Percentiles rank a stretch among this genome's conserved stretches.
Conservation (phyloP, 441 rosid genomes). For the Arabidopsis lyrata region DNA sequence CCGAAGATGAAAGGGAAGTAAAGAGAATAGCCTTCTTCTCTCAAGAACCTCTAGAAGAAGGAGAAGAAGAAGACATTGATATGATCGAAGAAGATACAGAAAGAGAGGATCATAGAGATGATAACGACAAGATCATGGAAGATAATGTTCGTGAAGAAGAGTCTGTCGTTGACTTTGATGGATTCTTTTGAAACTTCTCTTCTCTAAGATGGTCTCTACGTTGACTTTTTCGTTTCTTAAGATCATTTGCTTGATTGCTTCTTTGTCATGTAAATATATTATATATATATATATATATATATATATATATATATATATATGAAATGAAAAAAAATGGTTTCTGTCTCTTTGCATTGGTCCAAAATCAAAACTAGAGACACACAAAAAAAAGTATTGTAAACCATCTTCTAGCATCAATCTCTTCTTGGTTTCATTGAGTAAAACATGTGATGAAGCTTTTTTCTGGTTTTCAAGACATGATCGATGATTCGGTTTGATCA, state of each 20-base stretch:
- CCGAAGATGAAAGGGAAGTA: conserved; percentile 35
- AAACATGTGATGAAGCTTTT: not conserved
- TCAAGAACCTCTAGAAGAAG: conserved; percentile 31
- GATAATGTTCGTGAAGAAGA: conserved; percentile 20
- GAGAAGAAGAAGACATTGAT: conserved; percentile 33
- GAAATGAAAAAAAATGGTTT: not conserved
- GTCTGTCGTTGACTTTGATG: conserved; percentile 40
- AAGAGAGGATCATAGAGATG: conserved; percentile 25
- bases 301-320: not conserved
- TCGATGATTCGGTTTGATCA: conserved; percentile 35
- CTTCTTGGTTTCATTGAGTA: conserved; percentile 18
- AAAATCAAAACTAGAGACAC: conserved; percentile 37
- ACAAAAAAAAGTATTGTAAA: conserved; percentile 27
- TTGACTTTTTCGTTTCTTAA: conserved; percentile 30
- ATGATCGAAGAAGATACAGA: conserved; percentile 27
- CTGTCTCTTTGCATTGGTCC: conserved; percentile 17
- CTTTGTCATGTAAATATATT: conserved; percentile 15
- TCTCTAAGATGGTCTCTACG: conserved; percentile 8
- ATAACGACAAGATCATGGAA: conserved; percentile 37
- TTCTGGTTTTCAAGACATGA: conserved; percentile 7
- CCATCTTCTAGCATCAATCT: conserved; percentile 22
- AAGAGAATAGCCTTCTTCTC: conserved; percentile 33
- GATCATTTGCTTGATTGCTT: conserved; percentile 29
- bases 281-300: too few species aligned
- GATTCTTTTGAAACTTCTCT: conserved; percentile 39